A percentile compares a stretch with the other conserved stretches of the same genome.
These are phyloP conservation scores for Fomitopsis betulina DNA, from an alignment of 1,284 basidiomycete species.

Conservation along the genomic window DNA sequence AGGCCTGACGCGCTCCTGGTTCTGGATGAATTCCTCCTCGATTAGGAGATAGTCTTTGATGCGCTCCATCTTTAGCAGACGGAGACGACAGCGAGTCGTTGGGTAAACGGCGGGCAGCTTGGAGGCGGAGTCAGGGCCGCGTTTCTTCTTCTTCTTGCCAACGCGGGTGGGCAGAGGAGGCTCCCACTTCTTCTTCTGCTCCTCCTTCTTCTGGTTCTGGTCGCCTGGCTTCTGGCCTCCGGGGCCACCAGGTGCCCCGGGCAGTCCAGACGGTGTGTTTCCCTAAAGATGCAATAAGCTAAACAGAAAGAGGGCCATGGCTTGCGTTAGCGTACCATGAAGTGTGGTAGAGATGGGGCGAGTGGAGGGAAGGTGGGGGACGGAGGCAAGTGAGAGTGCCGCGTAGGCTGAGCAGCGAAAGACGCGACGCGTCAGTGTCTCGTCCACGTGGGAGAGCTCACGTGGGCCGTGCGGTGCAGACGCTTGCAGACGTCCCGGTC, in stretches of 20 bases:
- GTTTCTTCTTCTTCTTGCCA: slow-evolving; percentile 92
- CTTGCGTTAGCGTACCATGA: background rate
- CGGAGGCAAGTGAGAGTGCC: background rate
- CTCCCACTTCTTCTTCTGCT: slow-evolving; percentile 97
- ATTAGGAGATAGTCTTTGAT: slow-evolving; percentile 98
- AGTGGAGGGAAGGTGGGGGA: slow-evolving; percentile 13
- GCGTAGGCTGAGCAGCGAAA: background rate
- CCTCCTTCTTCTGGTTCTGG: slow-evolving; percentile 66
- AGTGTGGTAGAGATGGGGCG: background rate
- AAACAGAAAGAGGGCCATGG: too few species aligned
- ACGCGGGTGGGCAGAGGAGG: slow-evolving; percentile 96
- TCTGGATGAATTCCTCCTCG: slow-evolving; percentile 97
- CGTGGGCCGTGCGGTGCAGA: slow-evolving; percentile 1
- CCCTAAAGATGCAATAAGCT: slow-evolving; percentile 43
- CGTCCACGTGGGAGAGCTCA: slow-evolving; percentile 3
- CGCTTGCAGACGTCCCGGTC: background rate
- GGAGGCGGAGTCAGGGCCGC: slow-evolving; percentile 86
- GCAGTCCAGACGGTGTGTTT: slow-evolving; percentile 73
- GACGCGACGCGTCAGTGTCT: slow-evolving; percentile 58
- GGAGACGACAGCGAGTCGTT: slow-evolving; percentile 93
- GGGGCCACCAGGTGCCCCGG: slow-evolving; percentile 36
- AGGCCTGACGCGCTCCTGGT: slow-evolving; percentile 88
- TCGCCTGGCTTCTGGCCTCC: slow-evolving; percentile 27
- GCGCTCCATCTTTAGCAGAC: slow-evolving; percentile 94
- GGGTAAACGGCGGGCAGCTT: slow-evolving; percentile 94